Base-by-base conservation (phyloP, 1,284 basidiomycete genomes). In the Puccinia coronata region DNA sequence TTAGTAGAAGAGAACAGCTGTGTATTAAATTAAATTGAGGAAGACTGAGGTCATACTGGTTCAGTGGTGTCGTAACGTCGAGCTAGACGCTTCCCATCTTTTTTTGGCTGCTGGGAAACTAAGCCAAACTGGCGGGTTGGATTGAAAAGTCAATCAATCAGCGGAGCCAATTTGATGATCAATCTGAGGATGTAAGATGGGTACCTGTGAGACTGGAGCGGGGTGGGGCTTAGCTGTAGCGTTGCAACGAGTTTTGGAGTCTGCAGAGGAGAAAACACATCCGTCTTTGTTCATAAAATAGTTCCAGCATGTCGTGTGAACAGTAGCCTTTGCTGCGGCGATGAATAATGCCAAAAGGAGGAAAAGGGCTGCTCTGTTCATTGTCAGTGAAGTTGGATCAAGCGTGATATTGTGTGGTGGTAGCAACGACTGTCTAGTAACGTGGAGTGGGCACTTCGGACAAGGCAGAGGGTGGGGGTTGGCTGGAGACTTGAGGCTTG, bases 211-310 rank as follows among this genome's bases (percentile, higher is more conserved):
- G n/a, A 28, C 43, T 14, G 49, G 67, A 51, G 67, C 3, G 16
- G n/a, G 2, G 25, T 70, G 25, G 8, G 16, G 18, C 39, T 70
- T 70, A 12, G 16, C 4, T 34, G 67, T 41, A 23, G 43, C 28
- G 49, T 16, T 41, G 49, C 67, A 70, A 6, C 67, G 20, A 9
- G n/a, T 34, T 18, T 34, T 65, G 1, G 47, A 12, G 16, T 12
- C 61, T 34, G 74, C 74, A 28, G 74, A 5, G n/a, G 57, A 63
- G 41, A 39, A 36, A 1, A 76, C 61, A 65, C 74, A 76, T 18
- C 59, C 41, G 47, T 76, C 74, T 23, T 76, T 76, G 43, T 76
- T 23, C 74, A 76, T n/a, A 39, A 76, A 76, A 31, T 49, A 65
- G 34, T 76, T 76, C 43, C 20, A 76, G 39, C 74, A 76, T 14